Base-by-base conservation (phyloP, 2,329 filamentous ascomycete genomes). In the Ceratocystis destructans region DNA sequence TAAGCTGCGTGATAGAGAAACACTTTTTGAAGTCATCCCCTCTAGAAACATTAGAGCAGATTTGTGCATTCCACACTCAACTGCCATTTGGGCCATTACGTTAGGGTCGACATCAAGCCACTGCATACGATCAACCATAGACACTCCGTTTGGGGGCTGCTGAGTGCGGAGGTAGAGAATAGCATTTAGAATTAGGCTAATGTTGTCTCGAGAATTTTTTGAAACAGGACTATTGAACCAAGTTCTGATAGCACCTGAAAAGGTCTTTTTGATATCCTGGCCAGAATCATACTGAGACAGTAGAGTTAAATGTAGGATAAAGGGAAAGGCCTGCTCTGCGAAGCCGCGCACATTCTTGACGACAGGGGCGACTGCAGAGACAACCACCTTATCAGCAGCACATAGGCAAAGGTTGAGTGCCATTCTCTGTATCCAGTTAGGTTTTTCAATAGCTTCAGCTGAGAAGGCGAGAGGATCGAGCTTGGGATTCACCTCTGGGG, bases 151-250 rank as follows among this genome's bases (percentile, higher is more conserved):
- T 0, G 89, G 88, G 15, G 87, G 76, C 33, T 83, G 80, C 72
- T 95, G 92, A 2, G 87, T 90, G 46, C 91, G 85, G n/a, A 99
- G 80, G 72, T 97, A 99, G 2, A 99, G 77, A 37, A 99, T 79
- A 2, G 87, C 83, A 69, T 90, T 87, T 48, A 97, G 81, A 0
- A 96, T 77, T 45, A 94, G 80, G 68, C 85, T 85, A 96, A 99
- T 2, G 97, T 77, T 44, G 97, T 79, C 3, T 87, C 83, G 69
- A 45, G 97, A 82, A 8, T 59, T 20, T 25, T 59, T 8, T 33
- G 55, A 59, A 28, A 59, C 55, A 31, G 55, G 33, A 5, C 17
- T 25, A 8, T 12, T 25, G 17, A 59, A 59, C 80, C 87, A 90
- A 8, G 77, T 75, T 45, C 80, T 83, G 67, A 89, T 80, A 1